Conservation (phyloP, 2,329 filamentous ascomycete species). For the Mycosphaerella arachidis region DNA sequence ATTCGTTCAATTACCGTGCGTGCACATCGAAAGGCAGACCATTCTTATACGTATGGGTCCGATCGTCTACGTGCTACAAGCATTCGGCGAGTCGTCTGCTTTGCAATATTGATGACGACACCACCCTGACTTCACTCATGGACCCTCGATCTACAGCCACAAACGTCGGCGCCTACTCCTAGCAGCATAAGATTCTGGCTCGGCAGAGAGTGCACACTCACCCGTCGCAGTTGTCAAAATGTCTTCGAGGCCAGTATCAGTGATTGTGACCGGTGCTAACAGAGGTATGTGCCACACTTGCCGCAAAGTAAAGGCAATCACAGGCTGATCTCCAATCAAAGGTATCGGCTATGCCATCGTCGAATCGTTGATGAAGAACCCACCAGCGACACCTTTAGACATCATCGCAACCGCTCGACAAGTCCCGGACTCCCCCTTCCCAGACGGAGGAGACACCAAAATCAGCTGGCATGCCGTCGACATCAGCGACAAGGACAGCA, state of each 20-base stretch:
- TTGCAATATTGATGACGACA: neutral
- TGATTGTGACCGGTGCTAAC: neutral
- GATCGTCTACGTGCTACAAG: no score
- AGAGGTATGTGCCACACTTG: neutral
- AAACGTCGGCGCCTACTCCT: neutral
- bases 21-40: no score
- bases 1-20: no score
- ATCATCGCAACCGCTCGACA: neutral
- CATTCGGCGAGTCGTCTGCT: no score
- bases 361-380: neutral
- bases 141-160: neutral
- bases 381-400: neutral
- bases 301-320: no score
- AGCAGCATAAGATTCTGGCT: no score
- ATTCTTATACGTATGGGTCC: no score
- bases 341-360: neutral
- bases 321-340: neutral
- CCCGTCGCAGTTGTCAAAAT: neutral
- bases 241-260: neutral
- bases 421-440: neutral
- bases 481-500: neutral
- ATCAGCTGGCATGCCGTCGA: constrained; percentile 1
- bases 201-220: no score
- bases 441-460: neutral
- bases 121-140: neutral